Evolutionary conservation across 768 basidiomycete genomes (phyloP), one percentile per base, ranked within the genome.

Genomic region (Leccinum longicurvipes): DNA sequence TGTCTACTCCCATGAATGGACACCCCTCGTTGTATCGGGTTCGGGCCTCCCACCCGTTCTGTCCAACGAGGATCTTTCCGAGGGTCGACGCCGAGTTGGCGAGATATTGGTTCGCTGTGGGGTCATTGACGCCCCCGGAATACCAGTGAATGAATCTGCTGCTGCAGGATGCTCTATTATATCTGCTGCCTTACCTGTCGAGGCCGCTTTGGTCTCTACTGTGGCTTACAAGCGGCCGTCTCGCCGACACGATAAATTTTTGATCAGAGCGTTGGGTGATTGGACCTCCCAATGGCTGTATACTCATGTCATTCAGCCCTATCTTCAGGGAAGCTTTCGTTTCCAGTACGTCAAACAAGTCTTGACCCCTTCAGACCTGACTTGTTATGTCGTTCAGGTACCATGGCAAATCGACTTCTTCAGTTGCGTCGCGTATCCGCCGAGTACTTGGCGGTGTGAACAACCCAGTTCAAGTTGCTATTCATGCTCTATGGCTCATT

Each of bases 401-500:
- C 56, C 54, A 58, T 12, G 54, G 57, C 28, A 56, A 46, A 31
- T 51, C 52, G 10, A 50, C 39, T 17, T 49, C 57, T 11, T 61
- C 57, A 2, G 45, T 63, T 28, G 62, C 56, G 6, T 50, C 34
- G 17, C 68, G 61, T 12, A 66, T 72, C 34, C 62, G 49, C 50
- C 57, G 53, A 44, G 57, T 63, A 29, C 57, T 71, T 47, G 34
- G 49, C 34, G n/a, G 44, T 15, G 55, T 73, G 29, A 42, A 47
- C 42, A 70, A 69, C 55, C 72, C 70, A 8, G 54, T 60, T 42
- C 64, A 68, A 25, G 68, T 71, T 14, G 57, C 45, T 42, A 54
- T 72, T 46, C 63, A 72, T 45, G 63, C 72, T 25, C 50, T 73
- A 25, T 75, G 70, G 73, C 62, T 69, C 53, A 74, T 74, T 36